A percentile compares a stretch with the other conserved stretches of the same genome.
phyloP scores from a whole-genome alignment of 208 protist genomes.

The Leishmania arabica region DNA sequence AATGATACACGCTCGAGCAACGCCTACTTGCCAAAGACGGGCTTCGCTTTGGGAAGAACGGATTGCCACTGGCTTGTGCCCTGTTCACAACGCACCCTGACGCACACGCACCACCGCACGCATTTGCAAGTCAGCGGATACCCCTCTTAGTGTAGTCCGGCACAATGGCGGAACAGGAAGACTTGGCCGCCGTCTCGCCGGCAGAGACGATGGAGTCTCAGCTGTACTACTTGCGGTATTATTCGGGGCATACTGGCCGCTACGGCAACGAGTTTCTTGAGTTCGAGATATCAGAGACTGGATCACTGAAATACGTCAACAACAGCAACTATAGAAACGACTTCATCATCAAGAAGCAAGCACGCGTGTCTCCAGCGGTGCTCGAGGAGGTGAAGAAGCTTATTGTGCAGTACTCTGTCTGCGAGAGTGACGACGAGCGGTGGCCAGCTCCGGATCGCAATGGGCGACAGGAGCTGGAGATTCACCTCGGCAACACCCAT shows the following conservation, averaged over 20 bases:
- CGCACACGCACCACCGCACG: background rate
- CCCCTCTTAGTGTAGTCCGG: background rate
- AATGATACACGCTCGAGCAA: background rate
- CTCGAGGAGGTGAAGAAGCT: constrained; percentile 77
- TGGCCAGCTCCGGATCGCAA: constrained; percentile 89
- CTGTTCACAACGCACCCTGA: background rate
- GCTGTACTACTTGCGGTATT: constrained; percentile 86
- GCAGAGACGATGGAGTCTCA: constrained; percentile 71
- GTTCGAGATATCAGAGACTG: constrained; percentile 82
- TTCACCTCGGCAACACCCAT: constrained; percentile 87
- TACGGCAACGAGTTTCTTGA: constrained; percentile 92
- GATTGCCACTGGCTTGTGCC: background rate
- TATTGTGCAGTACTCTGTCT: constrained; percentile 64
- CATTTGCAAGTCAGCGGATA: background rate
- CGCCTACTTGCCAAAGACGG: background rate
- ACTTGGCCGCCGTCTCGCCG: background rate
- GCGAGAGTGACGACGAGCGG: constrained; percentile 75
- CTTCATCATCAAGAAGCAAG: constrained; percentile 90
- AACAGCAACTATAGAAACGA: constrained; percentile 91
- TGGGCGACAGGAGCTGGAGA: constrained; percentile 87
- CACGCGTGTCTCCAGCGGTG: constrained; percentile 65
- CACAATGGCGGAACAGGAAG: constrained; percentile 22
- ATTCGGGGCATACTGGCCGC: constrained; percentile 82
- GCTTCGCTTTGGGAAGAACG: background rate
- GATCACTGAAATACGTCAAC: constrained; percentile 86